Conservation (phyloP, 495 filamentous ascomycete species). For the Hypoxylon lienhwacheense region DNA sequence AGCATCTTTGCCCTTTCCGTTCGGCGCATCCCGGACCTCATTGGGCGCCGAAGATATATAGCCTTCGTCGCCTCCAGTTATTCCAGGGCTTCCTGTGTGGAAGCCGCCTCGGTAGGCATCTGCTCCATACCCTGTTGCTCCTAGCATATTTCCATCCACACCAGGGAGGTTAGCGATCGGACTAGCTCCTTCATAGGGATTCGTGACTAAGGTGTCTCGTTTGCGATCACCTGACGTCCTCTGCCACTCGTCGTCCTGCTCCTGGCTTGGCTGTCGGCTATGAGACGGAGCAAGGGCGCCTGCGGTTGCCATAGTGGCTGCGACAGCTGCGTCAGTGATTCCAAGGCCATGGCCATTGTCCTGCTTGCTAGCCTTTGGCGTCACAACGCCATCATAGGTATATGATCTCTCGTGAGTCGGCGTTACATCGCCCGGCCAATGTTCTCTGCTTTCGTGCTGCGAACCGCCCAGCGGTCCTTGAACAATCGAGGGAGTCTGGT, state of each 20-base stretch:
- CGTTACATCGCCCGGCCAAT: constrained; percentile 46
- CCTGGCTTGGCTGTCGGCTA: constrained; percentile 52
- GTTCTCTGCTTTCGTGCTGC: constrained; percentile 36
- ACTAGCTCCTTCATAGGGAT: constrained; percentile 60
- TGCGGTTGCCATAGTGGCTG: constrained; percentile 48
- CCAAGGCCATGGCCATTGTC: constrained; percentile 36
- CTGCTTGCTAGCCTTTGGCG: constrained; percentile 37
- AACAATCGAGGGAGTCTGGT: constrained; percentile 46
- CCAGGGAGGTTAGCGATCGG: constrained; percentile 55
- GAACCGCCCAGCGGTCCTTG: constrained; percentile 40
- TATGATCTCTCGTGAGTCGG: constrained; percentile 42
- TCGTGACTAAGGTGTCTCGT: constrained; percentile 59
- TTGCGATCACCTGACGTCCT: constrained; percentile 57
- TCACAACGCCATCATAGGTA: constrained; percentile 46
- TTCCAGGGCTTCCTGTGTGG: constrained; percentile 54
- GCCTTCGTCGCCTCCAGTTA: constrained; percentile 72
- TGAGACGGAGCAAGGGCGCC: constrained; percentile 48
- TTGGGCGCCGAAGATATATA: constrained; percentile 84
- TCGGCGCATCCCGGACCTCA: constrained; percentile 61
- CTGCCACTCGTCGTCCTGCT: constrained; percentile 58
- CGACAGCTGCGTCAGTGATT: constrained; percentile 46
- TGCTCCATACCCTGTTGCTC: constrained; percentile 40
- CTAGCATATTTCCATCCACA: constrained; percentile 51
- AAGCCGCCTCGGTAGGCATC: constrained; percentile 46
- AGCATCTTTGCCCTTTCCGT: constrained; percentile 59